These are phyloP conservation scores for Acer negundo DNA, from an alignment of 345 rosid genomes.

Conservation along the genomic window DNA sequence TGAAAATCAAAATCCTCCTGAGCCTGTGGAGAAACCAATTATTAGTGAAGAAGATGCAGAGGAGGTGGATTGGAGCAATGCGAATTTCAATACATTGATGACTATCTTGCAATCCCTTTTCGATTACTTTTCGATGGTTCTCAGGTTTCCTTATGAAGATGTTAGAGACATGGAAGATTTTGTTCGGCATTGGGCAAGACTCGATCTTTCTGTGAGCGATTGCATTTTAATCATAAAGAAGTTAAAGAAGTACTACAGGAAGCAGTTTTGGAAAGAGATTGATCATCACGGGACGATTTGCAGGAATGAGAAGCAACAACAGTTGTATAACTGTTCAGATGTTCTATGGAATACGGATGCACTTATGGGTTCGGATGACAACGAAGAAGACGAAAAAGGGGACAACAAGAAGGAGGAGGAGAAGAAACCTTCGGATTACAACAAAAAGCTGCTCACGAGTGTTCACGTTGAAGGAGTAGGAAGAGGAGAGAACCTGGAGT, in stretches of 20 bases:
- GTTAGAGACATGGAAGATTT: background rate
- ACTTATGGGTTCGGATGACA: background rate
- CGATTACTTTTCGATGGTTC: background rate
- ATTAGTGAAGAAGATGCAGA: background rate
- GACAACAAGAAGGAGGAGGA: background rate
- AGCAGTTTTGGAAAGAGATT: background rate
- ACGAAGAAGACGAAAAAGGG: background rate
- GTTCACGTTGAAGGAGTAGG: background rate
- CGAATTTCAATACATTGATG: background rate
- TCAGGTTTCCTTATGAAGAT: background rate
- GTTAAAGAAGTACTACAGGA: background rate
- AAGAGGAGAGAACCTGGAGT: too few species aligned
- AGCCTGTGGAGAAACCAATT: background rate
- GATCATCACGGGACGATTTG: background rate
- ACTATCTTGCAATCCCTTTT: background rate
- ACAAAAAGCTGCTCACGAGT: too few species aligned
- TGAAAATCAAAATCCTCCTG: background rate
- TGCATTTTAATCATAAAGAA: background rate
- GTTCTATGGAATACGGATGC: background rate
- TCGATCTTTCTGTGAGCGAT: background rate
- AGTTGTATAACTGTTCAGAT: background rate
- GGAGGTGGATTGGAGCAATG: background rate
- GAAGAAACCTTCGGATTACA: background rate
- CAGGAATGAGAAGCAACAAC: background rate
- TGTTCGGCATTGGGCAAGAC: background rate